Base-by-base conservation (phyloP, 2,329 filamentous ascomycete genomes). In the Fusarium sp. region DNA sequence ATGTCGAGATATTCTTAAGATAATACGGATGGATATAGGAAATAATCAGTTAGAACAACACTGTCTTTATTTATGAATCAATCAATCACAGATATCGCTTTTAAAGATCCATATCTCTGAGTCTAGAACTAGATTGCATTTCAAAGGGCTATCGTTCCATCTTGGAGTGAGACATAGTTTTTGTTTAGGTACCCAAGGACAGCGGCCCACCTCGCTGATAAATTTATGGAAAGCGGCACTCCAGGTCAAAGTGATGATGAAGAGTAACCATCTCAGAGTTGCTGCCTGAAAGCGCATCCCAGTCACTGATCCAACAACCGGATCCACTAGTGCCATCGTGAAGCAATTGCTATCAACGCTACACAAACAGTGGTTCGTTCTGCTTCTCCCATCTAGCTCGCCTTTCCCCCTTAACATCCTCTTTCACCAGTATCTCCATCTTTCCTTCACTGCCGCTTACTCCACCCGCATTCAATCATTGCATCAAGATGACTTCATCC, bases 21-120 rank as follows among this genome's bases (percentile, higher is more conserved):
- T 38, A 38, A 18, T 6, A 11, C 18, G 34, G 10, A n/a, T 38
- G 10, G 5, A 11, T 4, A 4, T 38, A 18, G 9, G 9, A 38
- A 38, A n/a, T 4, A 11, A 6, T 2, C 1, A 7, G 0, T 5
- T 1, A 4, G 34, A 38, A 38, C 9, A n/a, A 18, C 16, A 34
- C 9, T 34, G 9, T n/a, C 32, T 4, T 38, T 38, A 6, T 11
- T 18, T n/a, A 38, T 38, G 15, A 18, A 34, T 18, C 1, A 10
- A 34, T 2, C 8, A 34, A 18, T 18, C 9, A 10, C 32, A 18
- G 16, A 18, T 18, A 34, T 18, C 7, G 8, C 8, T 16, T 16
- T 9, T 9, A 16, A 16, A 34, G 15, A 34, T 34, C 1, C 15
- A 34, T 34, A 34, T 34, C 8, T 34, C 15, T 34, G 9, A 10